phyloP scores from a whole-genome alignment of 1,284 basidiomycete species.

The Psilocybe mexicana region DNA sequence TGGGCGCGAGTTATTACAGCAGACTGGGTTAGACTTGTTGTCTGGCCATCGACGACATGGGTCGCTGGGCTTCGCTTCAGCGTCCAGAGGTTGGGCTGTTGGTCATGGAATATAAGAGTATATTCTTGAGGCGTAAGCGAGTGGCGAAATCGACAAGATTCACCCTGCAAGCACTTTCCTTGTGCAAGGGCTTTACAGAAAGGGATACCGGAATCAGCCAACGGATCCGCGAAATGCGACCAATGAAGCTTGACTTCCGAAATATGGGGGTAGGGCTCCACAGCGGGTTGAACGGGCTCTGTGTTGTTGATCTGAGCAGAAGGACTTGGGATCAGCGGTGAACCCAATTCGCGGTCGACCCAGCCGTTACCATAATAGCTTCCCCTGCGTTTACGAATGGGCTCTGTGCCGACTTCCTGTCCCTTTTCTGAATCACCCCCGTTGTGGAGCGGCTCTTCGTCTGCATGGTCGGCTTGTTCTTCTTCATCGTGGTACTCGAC shows the following conservation, averaged over 20 bases:
- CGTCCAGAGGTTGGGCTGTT: constrained; percentile 34
- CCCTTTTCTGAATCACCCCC: not conserved
- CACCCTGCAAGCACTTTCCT: constrained; percentile 33
- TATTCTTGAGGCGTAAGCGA: constrained; percentile 38
- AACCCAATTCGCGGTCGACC: constrained; percentile 3
- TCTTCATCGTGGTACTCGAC: too few species aligned
- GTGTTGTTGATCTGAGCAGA: constrained; percentile 2
- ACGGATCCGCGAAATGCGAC: constrained; percentile 41
- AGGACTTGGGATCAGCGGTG: not conserved
- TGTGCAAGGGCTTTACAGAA: constrained; percentile 46
- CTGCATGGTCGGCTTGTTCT: too few species aligned
- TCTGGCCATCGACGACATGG: not conserved
- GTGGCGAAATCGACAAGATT: constrained; percentile 38
- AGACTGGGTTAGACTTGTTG: not conserved
- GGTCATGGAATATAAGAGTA: constrained; percentile 36
- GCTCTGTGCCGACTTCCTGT: not conserved
- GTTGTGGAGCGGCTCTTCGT: not conserved
- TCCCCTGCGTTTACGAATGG: not conserved
- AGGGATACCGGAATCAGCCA: constrained; percentile 29
- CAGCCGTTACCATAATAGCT: constrained; percentile 10
- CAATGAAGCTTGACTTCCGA: constrained; percentile 32
- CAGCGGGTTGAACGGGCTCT: not conserved
- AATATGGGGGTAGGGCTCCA: constrained; percentile 17
- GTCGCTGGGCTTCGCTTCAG: constrained; percentile 1
- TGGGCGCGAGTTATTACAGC: not conserved